Conservation (phyloP, 768 basidiomycete species). For the Pluteus cervinus region DNA sequence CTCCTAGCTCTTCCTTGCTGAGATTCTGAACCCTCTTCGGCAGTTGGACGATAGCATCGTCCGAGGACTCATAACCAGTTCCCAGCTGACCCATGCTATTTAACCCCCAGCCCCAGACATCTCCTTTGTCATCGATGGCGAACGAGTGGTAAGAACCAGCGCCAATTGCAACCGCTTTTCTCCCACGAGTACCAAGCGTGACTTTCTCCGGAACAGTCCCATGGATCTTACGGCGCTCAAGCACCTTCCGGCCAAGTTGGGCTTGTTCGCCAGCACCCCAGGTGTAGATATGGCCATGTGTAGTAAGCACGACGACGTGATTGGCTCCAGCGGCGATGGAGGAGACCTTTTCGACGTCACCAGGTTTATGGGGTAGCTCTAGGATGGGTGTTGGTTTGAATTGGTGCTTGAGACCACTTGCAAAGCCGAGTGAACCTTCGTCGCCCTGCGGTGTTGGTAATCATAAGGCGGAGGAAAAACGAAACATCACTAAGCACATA, state of each 20-base stretch:
- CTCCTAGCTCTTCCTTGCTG: conserved; percentile 52
- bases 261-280: conserved; percentile 91
- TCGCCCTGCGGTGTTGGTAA: conserved; percentile 47
- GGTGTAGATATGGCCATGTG: conserved; percentile 80
- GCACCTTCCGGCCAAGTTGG: conserved; percentile 86
- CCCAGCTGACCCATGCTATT: conserved; percentile 87
- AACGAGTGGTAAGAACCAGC: conserved; percentile 87
- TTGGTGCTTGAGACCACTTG: conserved; percentile 59
- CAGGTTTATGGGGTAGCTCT: conserved; percentile 52
- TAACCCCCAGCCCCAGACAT: conserved; percentile 94
- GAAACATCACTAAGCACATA: conserved; percentile 33
- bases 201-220: conserved; percentile 88
- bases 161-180: conserved; percentile 60
- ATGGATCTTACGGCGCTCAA: conserved; percentile 83
- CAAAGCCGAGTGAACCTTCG: conserved; percentile 84
- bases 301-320: conserved; percentile 85
- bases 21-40: conserved; percentile 64
- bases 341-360: conserved; percentile 65
- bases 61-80: conserved; percentile 40
- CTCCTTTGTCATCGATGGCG: conserved; percentile 78
- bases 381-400: conserved; percentile 59
- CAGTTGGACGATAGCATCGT: conserved; percentile 48
- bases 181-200: conserved; percentile 59
- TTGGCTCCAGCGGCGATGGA: conserved; percentile 80
- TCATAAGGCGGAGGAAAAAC: too few species aligned